Evolutionary conservation across 331 rosid species (phyloP).

Genomic region (Rosa hybrid): DNA sequence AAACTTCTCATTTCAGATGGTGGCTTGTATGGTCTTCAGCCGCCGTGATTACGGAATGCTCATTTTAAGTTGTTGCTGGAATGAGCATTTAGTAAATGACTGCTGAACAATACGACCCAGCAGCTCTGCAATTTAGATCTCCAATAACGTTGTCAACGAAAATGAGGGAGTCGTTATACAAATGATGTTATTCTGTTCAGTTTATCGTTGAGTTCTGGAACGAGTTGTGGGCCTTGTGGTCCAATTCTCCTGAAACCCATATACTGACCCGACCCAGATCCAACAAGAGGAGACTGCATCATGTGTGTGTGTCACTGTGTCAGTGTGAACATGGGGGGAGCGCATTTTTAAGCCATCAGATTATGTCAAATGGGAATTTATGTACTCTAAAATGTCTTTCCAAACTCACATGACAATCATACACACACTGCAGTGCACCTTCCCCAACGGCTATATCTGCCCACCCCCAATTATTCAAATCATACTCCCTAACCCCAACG

Average conservation of each 20-base stretch:
- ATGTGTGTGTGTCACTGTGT: neutral
- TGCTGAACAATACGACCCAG: neutral
- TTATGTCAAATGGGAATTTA: conserved; percentile 12
- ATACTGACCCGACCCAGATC: neutral
- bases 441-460: conserved; percentile 69
- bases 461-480: conserved; percentile 34
- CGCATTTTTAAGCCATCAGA: conserved; percentile 16
- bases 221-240: neutral
- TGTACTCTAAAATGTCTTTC: neutral
- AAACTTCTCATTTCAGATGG: neutral
- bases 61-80: neutral
- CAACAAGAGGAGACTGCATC: neutral
- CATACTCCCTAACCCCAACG: conserved; percentile 43
- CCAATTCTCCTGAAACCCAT: neutral
- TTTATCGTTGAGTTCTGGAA: neutral
- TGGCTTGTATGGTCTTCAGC: neutral
- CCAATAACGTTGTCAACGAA: neutral
- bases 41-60: neutral
- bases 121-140: neutral
- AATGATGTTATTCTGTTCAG: neutral
- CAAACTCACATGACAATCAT: conserved; percentile 36
- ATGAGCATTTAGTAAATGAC: neutral
- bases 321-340: conserved; percentile 28
- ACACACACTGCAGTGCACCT: neutral
- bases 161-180: neutral